These are phyloP conservation scores for Gardenia jasminoides DNA, from an alignment of 257 asterid species.

Conservation along the genomic window DNA sequence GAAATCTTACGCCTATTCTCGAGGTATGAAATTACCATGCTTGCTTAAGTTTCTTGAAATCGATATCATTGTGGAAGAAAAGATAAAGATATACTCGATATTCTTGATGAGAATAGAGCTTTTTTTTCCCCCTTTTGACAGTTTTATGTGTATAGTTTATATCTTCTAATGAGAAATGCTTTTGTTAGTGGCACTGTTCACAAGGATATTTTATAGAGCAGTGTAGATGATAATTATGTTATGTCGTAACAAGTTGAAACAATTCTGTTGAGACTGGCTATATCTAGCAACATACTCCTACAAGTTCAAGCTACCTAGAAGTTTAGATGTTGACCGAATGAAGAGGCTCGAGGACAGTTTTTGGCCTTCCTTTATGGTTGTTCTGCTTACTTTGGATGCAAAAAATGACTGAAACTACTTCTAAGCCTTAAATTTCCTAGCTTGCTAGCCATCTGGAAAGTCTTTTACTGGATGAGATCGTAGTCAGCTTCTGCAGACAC, in stretches of 20 bases:
- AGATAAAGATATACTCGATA: neutral
- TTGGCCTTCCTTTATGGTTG: neutral
- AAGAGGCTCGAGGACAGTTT: neutral
- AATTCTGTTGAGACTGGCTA: neutral
- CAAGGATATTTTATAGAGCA: constrained; percentile 1
- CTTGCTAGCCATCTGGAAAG: neutral
- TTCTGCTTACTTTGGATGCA: neutral
- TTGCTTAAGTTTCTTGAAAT: constrained; percentile 2
- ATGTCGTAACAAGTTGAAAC: neutral
- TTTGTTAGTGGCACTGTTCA: neutral
- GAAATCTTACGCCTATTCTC: constrained; percentile 93
- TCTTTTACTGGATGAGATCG: neutral
- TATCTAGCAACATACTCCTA: neutral
- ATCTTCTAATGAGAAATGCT: neutral
- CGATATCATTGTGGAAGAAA: constrained; percentile 11
- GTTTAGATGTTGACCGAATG: neutral
- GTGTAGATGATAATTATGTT: neutral
- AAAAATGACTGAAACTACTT: neutral
- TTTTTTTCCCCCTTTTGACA: no score
- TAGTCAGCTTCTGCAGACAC: neutral
- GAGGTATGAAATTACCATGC: constrained; percentile 45
- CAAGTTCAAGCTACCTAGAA: neutral
- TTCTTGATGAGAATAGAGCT: neutral
- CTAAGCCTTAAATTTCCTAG: neutral
- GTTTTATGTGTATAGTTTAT: neutral